phyloP scores from a whole-genome alignment of 1,284 basidiomycete genomes.

The Moniliella sp. region DNA sequence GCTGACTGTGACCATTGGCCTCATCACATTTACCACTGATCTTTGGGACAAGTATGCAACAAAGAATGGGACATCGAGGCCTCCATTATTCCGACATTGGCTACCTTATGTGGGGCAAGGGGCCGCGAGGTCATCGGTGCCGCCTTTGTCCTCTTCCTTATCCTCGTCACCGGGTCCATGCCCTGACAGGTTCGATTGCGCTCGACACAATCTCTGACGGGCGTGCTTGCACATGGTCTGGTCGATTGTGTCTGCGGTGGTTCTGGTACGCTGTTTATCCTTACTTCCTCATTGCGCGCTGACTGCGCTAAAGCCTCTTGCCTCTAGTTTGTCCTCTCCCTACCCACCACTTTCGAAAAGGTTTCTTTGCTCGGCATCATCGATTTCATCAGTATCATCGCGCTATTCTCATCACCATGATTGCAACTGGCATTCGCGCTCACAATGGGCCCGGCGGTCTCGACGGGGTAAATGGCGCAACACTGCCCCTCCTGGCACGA shows the following conservation, averaged over 20 bases:
- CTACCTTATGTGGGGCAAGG: conserved; percentile 1
- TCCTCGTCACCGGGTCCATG: conserved; percentile 11
- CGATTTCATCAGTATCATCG: conserved; percentile 18
- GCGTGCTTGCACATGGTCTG: conserved; percentile 15
- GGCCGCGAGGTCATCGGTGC: not conserved
- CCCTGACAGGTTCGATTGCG: conserved; percentile 19
- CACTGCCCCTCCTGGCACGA: conserved; percentile 9
- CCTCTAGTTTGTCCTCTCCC: conserved; percentile 10
- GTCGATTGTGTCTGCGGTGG: conserved; percentile 15
- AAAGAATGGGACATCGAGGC: not conserved
- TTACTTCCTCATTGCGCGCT: not conserved
- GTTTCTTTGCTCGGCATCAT: conserved; percentile 21
- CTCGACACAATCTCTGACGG: conserved; percentile 13
- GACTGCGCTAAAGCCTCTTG: not conserved
- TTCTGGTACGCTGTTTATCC: conserved; percentile 7
- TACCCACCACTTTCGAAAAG: conserved; percentile 18
- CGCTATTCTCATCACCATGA: conserved; percentile 18
- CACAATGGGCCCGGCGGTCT: conserved; percentile 4
- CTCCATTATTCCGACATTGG: not conserved
- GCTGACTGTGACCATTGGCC: not conserved
- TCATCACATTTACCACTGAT: not conserved
- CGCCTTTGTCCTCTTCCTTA: conserved; percentile 3
- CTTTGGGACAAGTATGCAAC: not conserved
- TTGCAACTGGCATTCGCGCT: conserved; percentile 14
- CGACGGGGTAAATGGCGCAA: conserved; percentile 11